These are phyloP conservation scores for Xylaria sp. DNA, from an alignment of 2,329 filamentous ascomycete species.

Conservation along the genomic window DNA sequence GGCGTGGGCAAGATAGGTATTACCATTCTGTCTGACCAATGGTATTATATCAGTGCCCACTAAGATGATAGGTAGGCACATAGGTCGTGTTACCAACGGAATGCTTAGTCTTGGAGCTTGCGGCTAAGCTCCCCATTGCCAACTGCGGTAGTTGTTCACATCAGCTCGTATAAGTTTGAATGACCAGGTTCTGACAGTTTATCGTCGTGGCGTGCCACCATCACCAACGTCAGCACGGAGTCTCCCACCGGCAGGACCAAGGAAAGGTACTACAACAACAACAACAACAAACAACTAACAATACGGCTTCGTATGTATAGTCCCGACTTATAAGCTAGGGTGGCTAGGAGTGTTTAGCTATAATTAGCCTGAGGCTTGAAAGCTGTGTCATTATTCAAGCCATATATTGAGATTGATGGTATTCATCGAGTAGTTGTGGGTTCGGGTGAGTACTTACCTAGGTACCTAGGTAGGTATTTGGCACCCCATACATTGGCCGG, in stretches of 20 bases:
- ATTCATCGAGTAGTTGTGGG: neutral
- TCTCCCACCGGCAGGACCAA: neutral
- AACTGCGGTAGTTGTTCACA: neutral
- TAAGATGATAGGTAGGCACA: neutral
- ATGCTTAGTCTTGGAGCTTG: neutral
- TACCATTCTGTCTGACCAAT: neutral
- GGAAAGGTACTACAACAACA: neutral
- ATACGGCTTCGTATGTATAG: neutral
- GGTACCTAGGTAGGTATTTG: no score
- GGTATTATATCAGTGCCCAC: neutral
- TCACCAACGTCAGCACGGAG: neutral
- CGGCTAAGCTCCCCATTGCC: neutral
- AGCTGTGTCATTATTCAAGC: neutral
- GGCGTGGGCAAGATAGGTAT: neutral
- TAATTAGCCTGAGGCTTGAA: no score
- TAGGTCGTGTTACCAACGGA: conserved; percentile 12
- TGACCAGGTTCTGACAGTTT: conserved; percentile 5
- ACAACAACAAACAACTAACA: no score
- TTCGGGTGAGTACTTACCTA: no score
- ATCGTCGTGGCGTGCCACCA: conserved; percentile 4
- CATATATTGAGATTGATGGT: neutral
- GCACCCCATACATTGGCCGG: no score
- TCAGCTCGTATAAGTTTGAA: conserved; percentile 10
- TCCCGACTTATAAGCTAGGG: no score
- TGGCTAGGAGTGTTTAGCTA: no score